Evolutionary conservation across 345 rosid genomes (phyloP), one percentile per base, ranked within the genome.

Genomic region (Eucalyptus cloeziana): DNA sequence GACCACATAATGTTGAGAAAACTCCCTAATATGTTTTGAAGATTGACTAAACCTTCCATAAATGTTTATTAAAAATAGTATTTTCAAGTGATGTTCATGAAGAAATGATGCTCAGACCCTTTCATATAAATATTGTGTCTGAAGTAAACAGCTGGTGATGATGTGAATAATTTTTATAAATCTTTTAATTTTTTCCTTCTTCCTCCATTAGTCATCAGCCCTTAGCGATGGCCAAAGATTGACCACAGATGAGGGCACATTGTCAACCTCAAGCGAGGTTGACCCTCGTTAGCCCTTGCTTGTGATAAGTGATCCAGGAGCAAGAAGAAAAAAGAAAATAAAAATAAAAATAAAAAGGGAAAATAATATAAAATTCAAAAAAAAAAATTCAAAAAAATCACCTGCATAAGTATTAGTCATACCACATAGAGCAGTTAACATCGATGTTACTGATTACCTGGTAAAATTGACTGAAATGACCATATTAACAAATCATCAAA

Each of bases 1-100:
- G 96, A 47, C 94, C 93, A 56, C 5, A 56, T 56, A 4, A 56
- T 24, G 27, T 56, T 56, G 62, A 56, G 30, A 56, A 24, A 56
- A 56, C 62, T 56, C 30, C 30, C 62, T 56, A 56, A 56, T 56
- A 2, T 56, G 12, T 24, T 56, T 56, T 56, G 24, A 56, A 56
- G 27, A 24, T 56, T 56, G 62, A 56, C 30, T 0, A 56, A 56
- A 56, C 9, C 62, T 56, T 56, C 1, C 62, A 24, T 24, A 56
- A 9, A 56, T 56, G 13, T 56, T 56, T 56, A 52, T 10, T 56
- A 24, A 24, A 56, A 22, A 56, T 9, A 24, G 62, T 56, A 24
- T 56, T 8, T 56, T 56, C 62, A 56, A 24, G 13, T 56, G 30
- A 56, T 56, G 62, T 22, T 56, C 13, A 56, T 24, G 62, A 56